Evolutionary conservation across 306 rosid genomes (phyloP).

Genomic region (Dryas drummondii): DNA sequence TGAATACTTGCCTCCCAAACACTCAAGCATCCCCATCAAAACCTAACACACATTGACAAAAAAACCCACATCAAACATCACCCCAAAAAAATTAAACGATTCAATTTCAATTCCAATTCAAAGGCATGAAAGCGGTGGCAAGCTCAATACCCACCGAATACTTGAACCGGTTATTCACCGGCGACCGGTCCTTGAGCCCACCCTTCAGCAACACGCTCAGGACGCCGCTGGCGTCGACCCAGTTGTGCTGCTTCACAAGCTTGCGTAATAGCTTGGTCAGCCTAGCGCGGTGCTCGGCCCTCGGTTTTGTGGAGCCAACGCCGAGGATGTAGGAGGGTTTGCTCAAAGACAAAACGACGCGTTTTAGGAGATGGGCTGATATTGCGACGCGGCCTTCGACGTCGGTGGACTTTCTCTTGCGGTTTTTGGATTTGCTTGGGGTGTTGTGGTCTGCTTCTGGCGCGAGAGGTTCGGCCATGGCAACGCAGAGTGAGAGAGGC

Average conservation of each 20-base stretch:
- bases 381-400: background rate
- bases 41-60: conserved; percentile 34
- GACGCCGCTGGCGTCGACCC: conserved; percentile 68
- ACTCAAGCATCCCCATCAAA: conserved; percentile 62
- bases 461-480: background rate
- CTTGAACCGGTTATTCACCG: conserved; percentile 54
- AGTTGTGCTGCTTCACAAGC: conserved; percentile 47
- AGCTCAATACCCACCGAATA: conserved; percentile 40
- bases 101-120: background rate
- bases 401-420: conserved; percentile 40
- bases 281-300: conserved; percentile 45
- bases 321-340: conserved; percentile 55
- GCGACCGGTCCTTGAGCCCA: conserved; percentile 46
- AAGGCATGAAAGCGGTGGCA: background rate
- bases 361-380: conserved; percentile 31
- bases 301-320: conserved; percentile 42
- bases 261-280: conserved; percentile 40
- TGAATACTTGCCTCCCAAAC: conserved; percentile 24
- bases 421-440: conserved; percentile 9
- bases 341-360: conserved; percentile 42
- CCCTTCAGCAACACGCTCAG: conserved; percentile 55
- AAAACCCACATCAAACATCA: background rate
- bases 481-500: background rate
- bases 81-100: too few relatives aligned
- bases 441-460: conserved; percentile 9